Evolutionary conservation across 2,329 filamentous ascomycete species (phyloP).

Genomic region (Cryphonectria japonica): DNA sequence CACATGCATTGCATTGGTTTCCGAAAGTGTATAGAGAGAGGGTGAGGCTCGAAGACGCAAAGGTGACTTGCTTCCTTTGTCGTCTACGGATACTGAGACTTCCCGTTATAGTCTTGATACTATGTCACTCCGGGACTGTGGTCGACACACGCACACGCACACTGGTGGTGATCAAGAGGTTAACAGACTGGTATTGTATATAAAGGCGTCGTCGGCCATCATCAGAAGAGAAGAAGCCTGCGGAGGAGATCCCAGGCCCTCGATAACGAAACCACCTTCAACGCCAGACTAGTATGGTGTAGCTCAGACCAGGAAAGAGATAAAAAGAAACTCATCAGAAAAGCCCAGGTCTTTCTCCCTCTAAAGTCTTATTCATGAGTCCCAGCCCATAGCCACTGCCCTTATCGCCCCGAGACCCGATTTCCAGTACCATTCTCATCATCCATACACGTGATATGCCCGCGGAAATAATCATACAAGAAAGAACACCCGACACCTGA

Average conservation of each 20-base stretch:
- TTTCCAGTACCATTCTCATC: background rate
- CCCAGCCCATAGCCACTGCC: background rate
- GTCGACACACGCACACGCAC: background rate
- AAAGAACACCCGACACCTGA: background rate
- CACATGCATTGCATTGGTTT: too few species aligned
- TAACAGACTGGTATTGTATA: background rate
- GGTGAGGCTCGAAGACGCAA: too few species aligned
- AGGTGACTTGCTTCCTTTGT: too few species aligned
- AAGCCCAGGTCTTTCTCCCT: background rate
- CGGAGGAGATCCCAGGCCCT: background rate
- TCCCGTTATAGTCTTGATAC: background rate
- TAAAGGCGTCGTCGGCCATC: background rate
- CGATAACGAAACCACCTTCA: slow-evolving; percentile 8
- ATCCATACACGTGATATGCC: background rate
- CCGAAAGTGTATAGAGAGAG: too few species aligned
- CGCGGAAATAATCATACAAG: slow-evolving; percentile 5
- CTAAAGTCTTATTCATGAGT: slow-evolving; percentile 1
- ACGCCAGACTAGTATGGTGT: slow-evolving; percentile 23
- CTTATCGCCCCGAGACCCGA: background rate
- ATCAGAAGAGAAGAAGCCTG: background rate
- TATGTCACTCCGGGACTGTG: background rate
- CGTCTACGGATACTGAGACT: background rate
- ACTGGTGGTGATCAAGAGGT: background rate
- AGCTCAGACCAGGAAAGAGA: background rate
- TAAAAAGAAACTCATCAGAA: background rate